A percentile compares a stretch with the other conserved stretches of the same genome.
Evolutionary conservation across 148 eudicot genomes (phyloP).

Genomic region (Camellia sinensis): DNA sequence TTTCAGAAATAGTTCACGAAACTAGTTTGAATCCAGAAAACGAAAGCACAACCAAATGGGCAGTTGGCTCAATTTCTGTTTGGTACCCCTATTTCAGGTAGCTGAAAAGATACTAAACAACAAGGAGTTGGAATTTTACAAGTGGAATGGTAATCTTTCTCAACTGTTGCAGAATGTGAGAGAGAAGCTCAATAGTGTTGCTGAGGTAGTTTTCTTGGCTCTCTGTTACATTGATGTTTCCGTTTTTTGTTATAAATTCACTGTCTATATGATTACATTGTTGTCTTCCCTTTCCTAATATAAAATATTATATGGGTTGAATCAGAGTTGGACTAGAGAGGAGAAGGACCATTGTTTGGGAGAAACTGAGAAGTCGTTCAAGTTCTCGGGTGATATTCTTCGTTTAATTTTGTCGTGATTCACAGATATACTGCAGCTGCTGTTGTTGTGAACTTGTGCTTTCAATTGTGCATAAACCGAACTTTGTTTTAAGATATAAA

Average conservation of each 20-base stretch:
- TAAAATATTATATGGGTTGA: conserved; percentile 3
- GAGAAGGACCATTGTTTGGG: conserved; percentile 93
- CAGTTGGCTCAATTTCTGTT: neutral
- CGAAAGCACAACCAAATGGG: too few species aligned
- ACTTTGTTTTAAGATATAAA: neutral
- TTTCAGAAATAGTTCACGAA: too few species aligned
- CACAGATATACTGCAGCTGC: conserved; percentile 20
- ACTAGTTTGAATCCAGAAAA: too few species aligned
- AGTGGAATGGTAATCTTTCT: conserved; percentile 88
- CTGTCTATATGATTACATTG: neutral
- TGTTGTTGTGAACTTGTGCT: neutral
- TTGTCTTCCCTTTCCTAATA: conserved; percentile 17
- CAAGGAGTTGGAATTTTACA: conserved; percentile 85
- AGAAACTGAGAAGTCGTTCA: conserved; percentile 93
- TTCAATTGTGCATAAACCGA: neutral
- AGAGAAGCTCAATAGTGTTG: conserved; percentile 83
- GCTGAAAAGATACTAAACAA: conserved; percentile 71
- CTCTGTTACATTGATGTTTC: neutral
- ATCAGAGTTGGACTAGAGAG: conserved; percentile 87
- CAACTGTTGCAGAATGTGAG: conserved; percentile 83
- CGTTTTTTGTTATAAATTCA: neutral
- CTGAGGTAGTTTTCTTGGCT: conserved; percentile 55
- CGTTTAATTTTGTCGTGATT: conserved; percentile 67
- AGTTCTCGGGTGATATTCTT: conserved; percentile 70
- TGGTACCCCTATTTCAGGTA: conserved; percentile 40